These are phyloP conservation scores for Lentinula guzmanii DNA, from an alignment of 768 basidiomycete species.

Conservation along the genomic window DNA sequence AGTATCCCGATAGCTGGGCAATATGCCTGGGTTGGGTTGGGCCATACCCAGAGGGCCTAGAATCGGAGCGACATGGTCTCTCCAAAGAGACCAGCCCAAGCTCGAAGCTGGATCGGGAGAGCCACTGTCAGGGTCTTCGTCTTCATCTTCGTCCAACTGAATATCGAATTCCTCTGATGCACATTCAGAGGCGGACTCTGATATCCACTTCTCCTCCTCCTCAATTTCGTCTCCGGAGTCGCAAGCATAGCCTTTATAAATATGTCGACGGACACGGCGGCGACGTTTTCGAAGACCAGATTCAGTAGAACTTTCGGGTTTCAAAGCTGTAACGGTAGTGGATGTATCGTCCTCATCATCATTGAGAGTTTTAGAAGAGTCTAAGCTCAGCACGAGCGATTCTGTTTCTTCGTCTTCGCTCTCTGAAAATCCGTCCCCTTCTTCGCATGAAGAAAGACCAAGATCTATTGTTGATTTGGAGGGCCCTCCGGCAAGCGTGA, in stretches of 20 bases:
- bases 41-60: neutral
- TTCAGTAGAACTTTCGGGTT: neutral
- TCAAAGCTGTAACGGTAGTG: neutral
- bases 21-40: neutral
- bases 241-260: slow-evolving; percentile 30
- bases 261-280: slow-evolving; percentile 20
- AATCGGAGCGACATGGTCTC: neutral
- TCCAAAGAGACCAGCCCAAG: neutral
- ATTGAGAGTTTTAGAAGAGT: neutral
- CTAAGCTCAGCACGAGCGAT: neutral
- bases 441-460: neutral
- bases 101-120: neutral
- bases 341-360: neutral
- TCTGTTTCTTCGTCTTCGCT: neutral
- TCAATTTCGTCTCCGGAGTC: slow-evolving; percentile 28
- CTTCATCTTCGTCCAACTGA: neutral
- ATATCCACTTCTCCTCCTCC: neutral
- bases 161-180: slow-evolving; percentile 14
- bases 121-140: neutral
- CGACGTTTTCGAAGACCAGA: slow-evolving; percentile 9
- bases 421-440: neutral
- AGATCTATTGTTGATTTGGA: neutral
- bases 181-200: slow-evolving; percentile 7
- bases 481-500: neutral
- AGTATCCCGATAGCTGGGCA: neutral